Evolutionary conservation across 805 yeast genomes (phyloP), one percentile per base, ranked within the genome.

Genomic region (Alloascoidea hylecoeti): DNA sequence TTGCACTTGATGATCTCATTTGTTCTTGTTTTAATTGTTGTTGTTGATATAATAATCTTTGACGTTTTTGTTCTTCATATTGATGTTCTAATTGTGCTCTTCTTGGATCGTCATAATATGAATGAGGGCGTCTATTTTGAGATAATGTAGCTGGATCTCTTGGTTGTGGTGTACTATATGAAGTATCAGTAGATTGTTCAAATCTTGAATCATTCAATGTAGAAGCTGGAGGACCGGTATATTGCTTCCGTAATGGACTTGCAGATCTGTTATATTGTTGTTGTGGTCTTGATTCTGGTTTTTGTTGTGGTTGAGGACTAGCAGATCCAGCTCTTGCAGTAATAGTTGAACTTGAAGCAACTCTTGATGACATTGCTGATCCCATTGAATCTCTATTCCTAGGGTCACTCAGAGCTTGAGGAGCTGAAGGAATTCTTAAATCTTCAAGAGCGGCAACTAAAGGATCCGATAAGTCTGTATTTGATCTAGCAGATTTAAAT

Each of bases 361-460:
- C 16, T 33, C 18, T 39, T 16, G 15, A 5, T 12, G 13, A 9
- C n/a, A n/a, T n/a, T n/a, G 16, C 15, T 19, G 27, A 17, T 15
- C n/a, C 23, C 35, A 17, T 27, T 36, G 14, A 12, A 12, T 28
- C 9, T 12, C 32, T 32, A n/a, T n/a, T n/a, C n/a, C n/a, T n/a
- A n/a, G n/a, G n/a, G n/a, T n/a, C n/a, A n/a, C n/a, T 37, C 44
- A 16, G 36, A 39, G 18, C 36, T 14, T 43, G 41, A 6, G 39
- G 32, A 12, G 46, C 41, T 32, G 40, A 39, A 4, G 42, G 34
- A 23, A 45, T 37, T 46, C 57, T 59, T 35, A 62, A 49, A 12
- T 63, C 65, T 41, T 68, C 70, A 38, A 73, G 51, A 2, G 76
- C 76, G 2, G 73, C 70, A 23, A 72, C 64, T 34, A 74, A 51